A percentile compares a stretch with the other conserved stretches of the same genome.
phyloP scores from a whole-genome alignment of 306 rosid species.

The Castanopsis chinensis region DNA sequence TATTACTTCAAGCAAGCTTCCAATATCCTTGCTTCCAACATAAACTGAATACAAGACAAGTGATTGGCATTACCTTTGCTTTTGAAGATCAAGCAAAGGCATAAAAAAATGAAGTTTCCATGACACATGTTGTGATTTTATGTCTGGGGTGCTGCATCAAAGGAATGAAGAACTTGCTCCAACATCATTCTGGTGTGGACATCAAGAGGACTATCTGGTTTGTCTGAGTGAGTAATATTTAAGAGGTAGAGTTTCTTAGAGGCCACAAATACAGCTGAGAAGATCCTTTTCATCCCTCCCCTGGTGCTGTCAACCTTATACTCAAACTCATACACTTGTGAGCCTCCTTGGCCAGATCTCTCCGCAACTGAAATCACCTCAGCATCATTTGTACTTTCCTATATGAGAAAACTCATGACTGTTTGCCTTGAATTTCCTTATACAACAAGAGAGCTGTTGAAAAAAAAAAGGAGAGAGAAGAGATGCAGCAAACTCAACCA shows the following conservation, averaged over 20 bases:
- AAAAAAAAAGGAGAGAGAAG: not conserved
- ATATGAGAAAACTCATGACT: slow-evolving; percentile 5
- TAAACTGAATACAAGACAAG: slow-evolving; percentile 5
- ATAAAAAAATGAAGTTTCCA: slow-evolving; percentile 9
- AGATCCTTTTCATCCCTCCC: slow-evolving; percentile 85
- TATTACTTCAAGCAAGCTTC: not conserved
- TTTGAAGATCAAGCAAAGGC: slow-evolving; percentile 6
- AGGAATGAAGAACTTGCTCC: slow-evolving; percentile 56
- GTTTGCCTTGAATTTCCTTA: not conserved
- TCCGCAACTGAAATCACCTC: slow-evolving; percentile 61
- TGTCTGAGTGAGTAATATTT: slow-evolving; percentile 74
- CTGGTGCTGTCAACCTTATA: slow-evolving; percentile 72
- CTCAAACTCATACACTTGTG: slow-evolving; percentile 79
- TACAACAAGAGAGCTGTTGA: no score
- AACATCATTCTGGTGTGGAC: slow-evolving; percentile 35
- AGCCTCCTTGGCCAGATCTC: slow-evolving; percentile 64
- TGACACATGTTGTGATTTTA: slow-evolving; percentile 4
- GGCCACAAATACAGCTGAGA: slow-evolving; percentile 87
- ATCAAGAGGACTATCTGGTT: slow-evolving; percentile 77
- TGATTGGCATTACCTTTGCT: slow-evolving; percentile 3
- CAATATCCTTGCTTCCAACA: slow-evolving; percentile 16
- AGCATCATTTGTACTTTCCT: slow-evolving; percentile 91
- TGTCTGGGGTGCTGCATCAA: slow-evolving; percentile 35
- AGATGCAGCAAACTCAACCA: not conserved
- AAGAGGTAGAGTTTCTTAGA: slow-evolving; percentile 86